phyloP scores from a whole-genome alignment of 1,139 yeast genomes.

The Blastobotrys malaysiensis region DNA sequence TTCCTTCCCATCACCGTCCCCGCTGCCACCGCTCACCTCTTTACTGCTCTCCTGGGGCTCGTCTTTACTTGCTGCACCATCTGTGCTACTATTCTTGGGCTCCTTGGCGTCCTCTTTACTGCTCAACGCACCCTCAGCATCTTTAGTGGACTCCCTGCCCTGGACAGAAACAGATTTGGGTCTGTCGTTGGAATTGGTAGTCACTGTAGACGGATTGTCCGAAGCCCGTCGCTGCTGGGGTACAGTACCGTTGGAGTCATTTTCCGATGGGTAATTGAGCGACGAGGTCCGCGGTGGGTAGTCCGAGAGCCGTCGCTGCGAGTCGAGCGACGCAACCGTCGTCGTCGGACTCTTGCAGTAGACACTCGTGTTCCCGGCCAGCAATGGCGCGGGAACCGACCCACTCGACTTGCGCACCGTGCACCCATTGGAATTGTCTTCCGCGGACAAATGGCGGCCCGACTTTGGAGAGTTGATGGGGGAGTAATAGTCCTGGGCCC shows the following conservation, averaged over 20 bases:
- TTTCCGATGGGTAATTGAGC: not conserved
- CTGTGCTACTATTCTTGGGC: slow-evolving; percentile 1
- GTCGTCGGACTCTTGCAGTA: not conserved
- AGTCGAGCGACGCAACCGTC: not conserved
- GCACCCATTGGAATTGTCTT: slow-evolving; percentile 4
- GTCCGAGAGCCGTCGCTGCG: not conserved
- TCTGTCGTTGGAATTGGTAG: not conserved
- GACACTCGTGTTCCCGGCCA: not conserved
- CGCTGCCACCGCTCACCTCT: not conserved
- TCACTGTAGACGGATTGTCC: not conserved
- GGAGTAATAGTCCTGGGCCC: not conserved
- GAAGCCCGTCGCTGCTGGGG: not conserved
- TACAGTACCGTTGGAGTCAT: no score
- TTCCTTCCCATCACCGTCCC: not conserved
- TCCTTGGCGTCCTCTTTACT: not conserved
- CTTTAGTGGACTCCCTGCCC: not conserved
- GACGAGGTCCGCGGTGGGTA: not conserved
- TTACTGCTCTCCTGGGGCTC: slow-evolving; percentile 5
- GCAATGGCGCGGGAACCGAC: not conserved
- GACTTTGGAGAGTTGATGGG: slow-evolving; percentile 5
- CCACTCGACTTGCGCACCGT: not conserved
- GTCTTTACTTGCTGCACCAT: no score
- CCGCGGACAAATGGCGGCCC: slow-evolving; percentile 8
- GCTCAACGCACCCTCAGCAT: no score
- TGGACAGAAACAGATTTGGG: not conserved